Percentiles rank a stretch among this genome's conserved stretches.
phyloP scores from a whole-genome alignment of 164 flowering plant species.

The Piper betle region DNA sequence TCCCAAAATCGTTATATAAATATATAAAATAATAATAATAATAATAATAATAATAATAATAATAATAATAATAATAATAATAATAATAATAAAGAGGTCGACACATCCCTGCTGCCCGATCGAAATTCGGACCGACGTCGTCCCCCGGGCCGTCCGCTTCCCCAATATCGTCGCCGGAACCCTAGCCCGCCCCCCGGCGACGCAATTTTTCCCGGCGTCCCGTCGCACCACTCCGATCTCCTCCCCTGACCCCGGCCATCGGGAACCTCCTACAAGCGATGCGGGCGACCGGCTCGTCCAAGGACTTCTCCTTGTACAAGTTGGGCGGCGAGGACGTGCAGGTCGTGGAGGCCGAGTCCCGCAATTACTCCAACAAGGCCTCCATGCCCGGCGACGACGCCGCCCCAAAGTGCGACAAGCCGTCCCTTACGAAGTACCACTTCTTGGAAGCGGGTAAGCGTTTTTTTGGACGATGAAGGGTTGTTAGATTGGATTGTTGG shows the following conservation, averaged over 20 bases:
- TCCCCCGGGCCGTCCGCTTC: neutral
- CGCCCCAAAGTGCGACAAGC: conserved; percentile 3
- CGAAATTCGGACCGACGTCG: too few species aligned
- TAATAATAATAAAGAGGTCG: too few species aligned
- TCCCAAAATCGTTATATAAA: too few species aligned
- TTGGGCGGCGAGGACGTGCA: conserved; percentile 13
- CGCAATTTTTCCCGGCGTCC: neutral
- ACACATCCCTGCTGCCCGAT: too few species aligned
- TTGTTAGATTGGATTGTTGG: neutral
- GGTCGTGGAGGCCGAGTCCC: conserved; percentile 6
- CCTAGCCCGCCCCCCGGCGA: neutral
- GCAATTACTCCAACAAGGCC: neutral
- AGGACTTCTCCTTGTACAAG: conserved; percentile 10
- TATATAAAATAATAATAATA: too few species aligned
- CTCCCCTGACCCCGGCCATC: too few species aligned
- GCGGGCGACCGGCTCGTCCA: conserved; percentile 6
- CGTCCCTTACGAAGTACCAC: conserved; percentile 4
- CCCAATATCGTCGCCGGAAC: neutral
- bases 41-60: too few species aligned
- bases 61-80: too few species aligned
- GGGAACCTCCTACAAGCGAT: conserved; percentile 3
- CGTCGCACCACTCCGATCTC: neutral
- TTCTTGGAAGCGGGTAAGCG: conserved; percentile 16
- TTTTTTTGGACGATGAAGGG: too few species aligned
- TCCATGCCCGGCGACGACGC: neutral